Evolutionary conservation across 176 grass and related monocot species (phyloP), one percentile per base, ranked within the genome.

Genomic region (Aegilops sharonensis): DNA sequence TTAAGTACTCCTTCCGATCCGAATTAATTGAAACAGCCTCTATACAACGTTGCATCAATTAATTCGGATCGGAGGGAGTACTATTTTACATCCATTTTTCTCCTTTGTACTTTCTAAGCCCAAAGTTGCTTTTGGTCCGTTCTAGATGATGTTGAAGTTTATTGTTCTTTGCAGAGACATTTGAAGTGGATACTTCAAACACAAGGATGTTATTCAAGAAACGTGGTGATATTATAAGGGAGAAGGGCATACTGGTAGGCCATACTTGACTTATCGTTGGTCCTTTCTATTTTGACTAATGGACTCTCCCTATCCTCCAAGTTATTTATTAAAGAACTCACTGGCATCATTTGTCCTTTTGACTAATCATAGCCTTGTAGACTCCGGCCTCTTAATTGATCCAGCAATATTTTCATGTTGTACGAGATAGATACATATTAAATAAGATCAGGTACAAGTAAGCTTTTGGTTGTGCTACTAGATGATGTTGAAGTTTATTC

Each of bases 161-260:
- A 27, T 29, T 63, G 11, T 75, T 66, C 90, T 68, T 68, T 68
- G 63, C 62, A 94, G 94, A 90, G 62, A 94, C 88, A 79, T 97
- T 97, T 83, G 74, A 84, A 42, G 90, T 97, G 6, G 88, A 94
- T 21, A 97, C 86, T 75, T 68, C 83, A 36, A 97, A 91, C 85
- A 94, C 94, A 25, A 90, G 82, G 68, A 87, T 78, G 17, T 82
- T 94, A 29, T 7, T 8, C 25, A 81, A 92, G 82, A 89, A 87
- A 84, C 90, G 86, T 68, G 80, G 86, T 42, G 76, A 92, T 42
- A 24, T 85, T 40, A 89, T 94, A 72, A 79, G 18, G 17, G 83
- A 86, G 24, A 93, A 88, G 85, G 71, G 79, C 17, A 97, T 97
- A 81, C 59, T 68, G 45, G 92, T 94, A 12, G 14, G 80, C 72